Conservation (phyloP, 2,329 filamentous ascomycete species). For the Aspergillus sclerotialis region DNA sequence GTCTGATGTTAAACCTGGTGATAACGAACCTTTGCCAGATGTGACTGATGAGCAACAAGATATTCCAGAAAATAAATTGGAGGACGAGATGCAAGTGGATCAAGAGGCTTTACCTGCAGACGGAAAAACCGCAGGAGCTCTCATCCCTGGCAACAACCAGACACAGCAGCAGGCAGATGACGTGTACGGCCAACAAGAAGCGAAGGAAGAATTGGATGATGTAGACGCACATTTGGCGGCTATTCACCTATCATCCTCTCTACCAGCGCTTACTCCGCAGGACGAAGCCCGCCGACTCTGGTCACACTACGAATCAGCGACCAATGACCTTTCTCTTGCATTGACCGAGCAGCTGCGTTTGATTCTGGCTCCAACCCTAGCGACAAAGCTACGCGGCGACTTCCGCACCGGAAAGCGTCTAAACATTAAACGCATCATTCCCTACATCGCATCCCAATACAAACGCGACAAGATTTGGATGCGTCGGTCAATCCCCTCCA, state of each 20-base stretch:
- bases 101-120: conserved; percentile 26
- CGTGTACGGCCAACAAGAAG: conserved; percentile 33
- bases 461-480: conserved; percentile 99
- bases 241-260: conserved; percentile 61
- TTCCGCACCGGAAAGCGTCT: conserved; percentile 97
- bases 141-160: conserved; percentile 45
- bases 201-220: conserved; percentile 40
- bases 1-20: conserved; percentile 50
- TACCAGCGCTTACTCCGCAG: conserved; percentile 37
- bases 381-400: conserved; percentile 91
- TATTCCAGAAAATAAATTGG: conserved; percentile 40
- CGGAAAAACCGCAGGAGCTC: conserved; percentile 41
- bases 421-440: conserved; percentile 99
- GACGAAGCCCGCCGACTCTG: conserved; percentile 67
- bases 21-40: conserved; percentile 53
- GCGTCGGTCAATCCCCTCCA: conserved; percentile 82
- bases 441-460: conserved; percentile 96
- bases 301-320: conserved; percentile 75
- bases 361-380: conserved; percentile 88
- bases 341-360: conserved; percentile 92
- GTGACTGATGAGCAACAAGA: conserved; percentile 33
- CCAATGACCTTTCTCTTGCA: conserved; percentile 77
- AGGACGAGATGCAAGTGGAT: conserved; percentile 39
- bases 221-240: conserved; percentile 55
- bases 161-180: conserved; percentile 20